These are phyloP conservation scores for Saccharomyces hybrid DNA, from an alignment of 1,139 yeast species.

Conservation along the genomic window DNA sequence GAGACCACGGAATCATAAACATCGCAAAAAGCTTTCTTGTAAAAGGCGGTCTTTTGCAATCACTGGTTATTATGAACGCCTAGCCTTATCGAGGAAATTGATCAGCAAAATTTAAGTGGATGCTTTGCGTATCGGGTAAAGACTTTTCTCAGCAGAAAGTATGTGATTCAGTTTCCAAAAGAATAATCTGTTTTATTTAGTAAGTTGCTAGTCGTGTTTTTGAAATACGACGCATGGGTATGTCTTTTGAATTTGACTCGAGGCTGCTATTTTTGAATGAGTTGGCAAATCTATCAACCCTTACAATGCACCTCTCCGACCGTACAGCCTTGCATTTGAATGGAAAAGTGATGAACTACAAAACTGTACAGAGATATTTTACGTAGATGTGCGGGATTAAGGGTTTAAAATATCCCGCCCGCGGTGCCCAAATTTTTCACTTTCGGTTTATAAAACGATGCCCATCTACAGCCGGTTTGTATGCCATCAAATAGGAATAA, in stretches of 20 bases:
- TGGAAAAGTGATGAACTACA: not conserved
- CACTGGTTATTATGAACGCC: not conserved
- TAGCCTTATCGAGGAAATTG: not conserved
- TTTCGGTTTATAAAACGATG: not conserved
- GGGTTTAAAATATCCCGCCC: not conserved
- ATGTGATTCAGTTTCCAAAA: not conserved
- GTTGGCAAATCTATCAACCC: not conserved
- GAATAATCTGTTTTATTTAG: not conserved
- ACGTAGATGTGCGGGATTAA: conserved; percentile 1
- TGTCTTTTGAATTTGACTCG: not conserved
- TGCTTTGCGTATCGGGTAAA: not conserved
- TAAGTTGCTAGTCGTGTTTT: not conserved
- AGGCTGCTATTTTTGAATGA: not conserved
- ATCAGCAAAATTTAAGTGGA: not conserved
- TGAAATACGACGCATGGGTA: not conserved
- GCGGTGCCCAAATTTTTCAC: not conserved
- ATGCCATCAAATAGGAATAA: not conserved
- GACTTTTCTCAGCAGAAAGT: not conserved
- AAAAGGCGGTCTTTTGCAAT: not conserved
- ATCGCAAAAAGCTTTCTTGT: not conserved
- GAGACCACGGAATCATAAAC: not conserved
- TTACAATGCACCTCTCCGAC: not conserved
- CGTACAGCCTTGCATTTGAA: not conserved
- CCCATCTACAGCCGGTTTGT: not conserved
- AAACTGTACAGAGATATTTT: not conserved